Percentiles rank a stretch among this genome's conserved stretches.
Conservation (phyloP, 2,329 filamentous ascomycete genomes). For the Plectosphaerella sp. region DNA sequence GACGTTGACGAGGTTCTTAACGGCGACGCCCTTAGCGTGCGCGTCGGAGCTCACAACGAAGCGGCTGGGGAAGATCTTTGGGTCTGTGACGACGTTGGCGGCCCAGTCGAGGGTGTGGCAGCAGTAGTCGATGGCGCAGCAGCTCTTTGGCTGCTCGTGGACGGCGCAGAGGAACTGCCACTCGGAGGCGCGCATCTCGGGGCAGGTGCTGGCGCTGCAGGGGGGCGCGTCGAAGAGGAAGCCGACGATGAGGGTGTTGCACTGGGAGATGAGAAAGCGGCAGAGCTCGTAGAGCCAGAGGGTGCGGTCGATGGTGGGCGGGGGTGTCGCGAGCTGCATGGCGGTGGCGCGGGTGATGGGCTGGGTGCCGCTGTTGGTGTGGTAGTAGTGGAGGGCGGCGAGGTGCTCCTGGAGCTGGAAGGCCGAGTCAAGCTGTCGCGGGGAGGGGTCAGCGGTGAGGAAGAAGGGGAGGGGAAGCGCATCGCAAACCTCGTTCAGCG, state of each 20-base stretch:
- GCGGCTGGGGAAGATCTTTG: slow-evolving; percentile 91
- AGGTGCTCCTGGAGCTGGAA: slow-evolving; percentile 98
- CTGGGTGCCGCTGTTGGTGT: slow-evolving; percentile 62
- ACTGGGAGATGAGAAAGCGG: slow-evolving; percentile 90
- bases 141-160: slow-evolving; percentile 92
- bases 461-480: not conserved
- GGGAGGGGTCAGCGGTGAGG: slow-evolving; percentile 1
- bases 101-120: slow-evolving; percentile 99
- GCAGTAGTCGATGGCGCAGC: slow-evolving; percentile 98
- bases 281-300: slow-evolving; percentile 98
- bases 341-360: slow-evolving; percentile 76
- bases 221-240: slow-evolving; percentile 89
- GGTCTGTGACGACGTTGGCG: slow-evolving; percentile 86
- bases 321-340: slow-evolving; percentile 70
- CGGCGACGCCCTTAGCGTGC: slow-evolving; percentile 58
- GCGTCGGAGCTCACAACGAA: slow-evolving; percentile 54
- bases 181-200: slow-evolving; percentile 97
- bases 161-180: slow-evolving; percentile 99
- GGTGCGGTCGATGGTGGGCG: slow-evolving; percentile 75
- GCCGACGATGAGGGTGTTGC: slow-evolving; percentile 85
- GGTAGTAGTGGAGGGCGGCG: slow-evolving; percentile 81
- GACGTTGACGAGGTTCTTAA: slow-evolving; percentile 88
- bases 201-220: slow-evolving; percentile 84
- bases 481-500: slow-evolving; percentile 68
- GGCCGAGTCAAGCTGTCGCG: slow-evolving; percentile 79